Evolutionary conservation across 2,329 filamentous ascomycete species (phyloP).

Genomic region (Neopestalotiopsis clavispora): DNA sequence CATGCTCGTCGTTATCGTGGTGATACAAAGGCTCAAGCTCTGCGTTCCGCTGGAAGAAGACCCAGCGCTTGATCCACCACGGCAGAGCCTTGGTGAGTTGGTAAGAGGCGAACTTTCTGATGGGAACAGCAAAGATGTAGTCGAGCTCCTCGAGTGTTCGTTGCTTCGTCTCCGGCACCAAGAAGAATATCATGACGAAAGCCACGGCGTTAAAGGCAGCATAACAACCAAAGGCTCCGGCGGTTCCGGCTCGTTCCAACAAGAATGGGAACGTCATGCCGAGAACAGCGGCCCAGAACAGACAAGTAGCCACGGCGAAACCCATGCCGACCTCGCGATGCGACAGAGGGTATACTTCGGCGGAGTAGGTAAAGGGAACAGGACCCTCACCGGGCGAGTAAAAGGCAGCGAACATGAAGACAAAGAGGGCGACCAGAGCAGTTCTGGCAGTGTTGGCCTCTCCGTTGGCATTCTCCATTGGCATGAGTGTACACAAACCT

Average conservation of each 20-base stretch:
- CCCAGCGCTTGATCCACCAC: constrained; percentile 42
- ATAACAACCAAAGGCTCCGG: constrained; percentile 54
- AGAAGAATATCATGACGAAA: constrained; percentile 51
- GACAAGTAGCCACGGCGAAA: constrained; percentile 69
- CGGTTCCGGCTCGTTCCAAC: constrained; percentile 46
- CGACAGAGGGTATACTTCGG: constrained; percentile 73
- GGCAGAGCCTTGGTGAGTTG: constrained; percentile 43
- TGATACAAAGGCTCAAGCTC: constrained; percentile 35
- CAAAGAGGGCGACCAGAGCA: constrained; percentile 61
- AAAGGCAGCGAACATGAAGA: constrained; percentile 66
- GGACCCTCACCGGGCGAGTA: constrained; percentile 70
- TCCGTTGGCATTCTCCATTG: constrained; percentile 19
- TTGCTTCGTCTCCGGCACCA: constrained; percentile 46
- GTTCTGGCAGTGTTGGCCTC: constrained; percentile 26
- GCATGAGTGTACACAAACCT: constrained; percentile 62
- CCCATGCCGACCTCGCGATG: constrained; percentile 76
- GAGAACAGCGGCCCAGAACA: constrained; percentile 64
- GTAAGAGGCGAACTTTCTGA: constrained; percentile 44
- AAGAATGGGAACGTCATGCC: constrained; percentile 68
- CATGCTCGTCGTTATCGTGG: constrained; percentile 29
- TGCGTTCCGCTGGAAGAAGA: constrained; percentile 36
- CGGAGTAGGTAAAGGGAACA: constrained; percentile 71
- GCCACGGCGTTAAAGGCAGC: constrained; percentile 52
- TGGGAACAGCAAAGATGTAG: constrained; percentile 50
- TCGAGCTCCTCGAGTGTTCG: constrained; percentile 56